Conservation (phyloP, 257 asterid species). For the Solanum habrochaites region DNA sequence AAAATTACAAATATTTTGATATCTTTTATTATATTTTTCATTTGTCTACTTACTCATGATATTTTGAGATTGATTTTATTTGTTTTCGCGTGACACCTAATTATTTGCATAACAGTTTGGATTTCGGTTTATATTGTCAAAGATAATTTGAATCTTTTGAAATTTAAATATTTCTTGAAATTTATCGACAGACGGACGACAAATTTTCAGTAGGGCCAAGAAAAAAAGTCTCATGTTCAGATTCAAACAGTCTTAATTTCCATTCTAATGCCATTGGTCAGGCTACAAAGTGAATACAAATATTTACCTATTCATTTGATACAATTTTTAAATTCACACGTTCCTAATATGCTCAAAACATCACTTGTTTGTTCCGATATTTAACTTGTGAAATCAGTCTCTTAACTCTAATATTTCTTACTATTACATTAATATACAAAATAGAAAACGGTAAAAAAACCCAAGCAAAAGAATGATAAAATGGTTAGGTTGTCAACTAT, state of each 20-base stretch:
- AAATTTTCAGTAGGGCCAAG: not conserved
- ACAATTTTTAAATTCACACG: not conserved
- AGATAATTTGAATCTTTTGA: not conserved
- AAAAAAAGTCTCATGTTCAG: not conserved
- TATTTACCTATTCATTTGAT: not conserved
- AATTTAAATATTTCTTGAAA: not conserved
- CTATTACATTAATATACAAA: too few relatives aligned
- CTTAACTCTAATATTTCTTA: not conserved
- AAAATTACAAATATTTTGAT: too few relatives aligned
- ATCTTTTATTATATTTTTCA: too few relatives aligned
- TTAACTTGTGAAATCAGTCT: not conserved
- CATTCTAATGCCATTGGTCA: not conserved
- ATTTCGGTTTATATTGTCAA: not conserved
- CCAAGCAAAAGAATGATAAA: not conserved
- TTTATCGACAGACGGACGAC: not conserved
- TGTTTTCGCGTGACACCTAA: accelerated
- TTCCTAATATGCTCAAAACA: not conserved
- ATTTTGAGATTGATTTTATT: too few relatives aligned
- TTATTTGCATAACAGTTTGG: too few relatives aligned
- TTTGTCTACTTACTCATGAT: too few relatives aligned
- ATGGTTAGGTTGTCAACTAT: not conserved
- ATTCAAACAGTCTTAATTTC: not conserved
- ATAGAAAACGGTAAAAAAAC: not conserved
- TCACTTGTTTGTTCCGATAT: not conserved
- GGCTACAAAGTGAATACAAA: not conserved